Evolutionary conservation across 257 asterid species (phyloP), one percentile per base, ranked within the genome.

Genomic region (Penstemon newberryi): DNA sequence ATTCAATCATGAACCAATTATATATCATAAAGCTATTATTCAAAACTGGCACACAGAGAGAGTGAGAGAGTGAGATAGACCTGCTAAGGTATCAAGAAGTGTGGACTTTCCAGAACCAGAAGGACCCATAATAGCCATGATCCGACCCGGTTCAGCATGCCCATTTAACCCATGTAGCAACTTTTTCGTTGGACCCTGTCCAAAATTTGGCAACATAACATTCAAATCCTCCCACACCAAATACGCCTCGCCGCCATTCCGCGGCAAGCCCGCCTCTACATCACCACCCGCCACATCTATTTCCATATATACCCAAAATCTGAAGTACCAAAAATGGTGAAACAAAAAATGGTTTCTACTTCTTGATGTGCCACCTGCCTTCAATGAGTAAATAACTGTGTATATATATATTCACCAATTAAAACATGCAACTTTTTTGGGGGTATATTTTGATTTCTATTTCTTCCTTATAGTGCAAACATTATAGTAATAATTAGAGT

Each of bases 91-190:
- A 81, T 93, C 99, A 50, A 93, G 99, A 68, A 93, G 97, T 8
- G 98, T 92, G 19, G 97, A 90, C 88, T 92, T 92, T 43, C 98
- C 98, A 33, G 97, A 88, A 10, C 97, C 96, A 42, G 99, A 93
- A 79, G 99, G 99, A 51, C 98, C 98, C 96, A 93, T 93, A 54
- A 93, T 88, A 66, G 97, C 99, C 96, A 90, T 84, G 85, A 85
- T 88, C 84, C 96, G 80, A 61, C 95, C 96, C 39, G 97, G 97
- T 69, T 86, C 88, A 43, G 98, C 97, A 60, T 76, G 88, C 8
- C 98, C 98, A 56, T 80, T 81, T 45, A 90, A 71, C 6, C 90
- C 95, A 64, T 86, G 79, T 39, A 93, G 87, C 88, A 93, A 58
- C 75, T 84, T 90, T 83, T 73, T 88, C 4, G 84, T 78, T 0